A percentile compares a stretch with the other conserved stretches of the same genome.
Conservation (phyloP, 192 early-diverging fungal species). For the Coemansia sp. region DNA sequence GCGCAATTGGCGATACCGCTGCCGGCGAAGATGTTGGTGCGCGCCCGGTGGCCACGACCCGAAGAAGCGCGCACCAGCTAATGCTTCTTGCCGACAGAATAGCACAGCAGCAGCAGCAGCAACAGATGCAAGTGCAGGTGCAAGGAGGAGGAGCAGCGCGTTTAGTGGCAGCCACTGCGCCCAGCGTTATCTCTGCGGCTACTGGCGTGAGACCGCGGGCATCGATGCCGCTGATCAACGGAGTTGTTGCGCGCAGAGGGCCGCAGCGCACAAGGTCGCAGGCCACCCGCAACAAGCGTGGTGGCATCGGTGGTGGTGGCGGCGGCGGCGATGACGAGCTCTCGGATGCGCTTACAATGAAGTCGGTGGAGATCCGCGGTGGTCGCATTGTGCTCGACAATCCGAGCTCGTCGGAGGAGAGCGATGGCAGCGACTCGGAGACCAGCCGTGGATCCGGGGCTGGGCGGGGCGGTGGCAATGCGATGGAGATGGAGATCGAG, state of each 20-base stretch:
- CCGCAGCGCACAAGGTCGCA: constrained; percentile 46
- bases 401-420: constrained; percentile 30
- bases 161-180: background rate
- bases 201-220: constrained; percentile 42
- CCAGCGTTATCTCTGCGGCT: background rate
- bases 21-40: background rate
- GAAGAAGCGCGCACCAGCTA: constrained; percentile 17
- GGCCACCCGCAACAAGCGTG: constrained; percentile 2
- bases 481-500: background rate
- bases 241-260: constrained; percentile 9
- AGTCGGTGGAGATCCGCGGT: constrained; percentile 53
- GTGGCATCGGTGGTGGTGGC: background rate
- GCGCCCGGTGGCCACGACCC: background rate
- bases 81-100: background rate
- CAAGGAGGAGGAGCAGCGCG: background rate
- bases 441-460: background rate
- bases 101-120: constrained; percentile 22
- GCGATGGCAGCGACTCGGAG: background rate
- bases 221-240: constrained; percentile 49
- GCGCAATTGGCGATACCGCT: background rate
- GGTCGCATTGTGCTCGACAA: constrained; percentile 52
- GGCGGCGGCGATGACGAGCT: constrained; percentile 32
- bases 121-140: background rate
- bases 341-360: constrained; percentile 51
- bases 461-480: background rate